These are phyloP conservation scores for Lepiota venenata DNA, from an alignment of 768 basidiomycete species.

Conservation along the genomic window DNA sequence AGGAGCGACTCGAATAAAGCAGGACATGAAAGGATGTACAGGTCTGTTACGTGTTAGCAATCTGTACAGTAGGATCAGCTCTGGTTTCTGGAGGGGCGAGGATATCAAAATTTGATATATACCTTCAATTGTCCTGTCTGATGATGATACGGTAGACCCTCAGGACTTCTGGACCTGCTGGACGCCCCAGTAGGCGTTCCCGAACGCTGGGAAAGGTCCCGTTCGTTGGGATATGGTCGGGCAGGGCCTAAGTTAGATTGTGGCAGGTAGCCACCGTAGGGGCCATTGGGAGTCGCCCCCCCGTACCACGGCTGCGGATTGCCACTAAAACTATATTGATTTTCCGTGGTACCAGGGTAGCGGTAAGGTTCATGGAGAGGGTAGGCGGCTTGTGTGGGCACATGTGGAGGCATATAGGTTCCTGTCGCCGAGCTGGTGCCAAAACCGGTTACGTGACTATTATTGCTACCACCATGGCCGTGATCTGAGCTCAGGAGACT, in stretches of 20 bases:
- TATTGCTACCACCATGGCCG: conserved; percentile 10
- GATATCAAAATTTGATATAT: not conserved
- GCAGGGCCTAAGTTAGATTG: not conserved
- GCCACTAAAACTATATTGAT: not conserved
- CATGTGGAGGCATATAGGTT: not conserved
- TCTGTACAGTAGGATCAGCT: not conserved
- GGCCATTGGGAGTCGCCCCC: not conserved
- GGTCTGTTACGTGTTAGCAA: conserved; percentile 2
- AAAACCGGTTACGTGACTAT: not conserved
- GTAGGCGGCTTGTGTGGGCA: not conserved
- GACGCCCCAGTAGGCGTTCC: not conserved
- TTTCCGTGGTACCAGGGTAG: conserved; percentile 1
- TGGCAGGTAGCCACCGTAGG: not conserved
- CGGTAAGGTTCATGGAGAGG: not conserved
- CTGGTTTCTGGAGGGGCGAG: not conserved
- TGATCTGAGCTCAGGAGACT: conserved; percentile 25
- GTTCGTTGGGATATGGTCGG: not conserved
- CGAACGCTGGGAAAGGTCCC: not conserved
- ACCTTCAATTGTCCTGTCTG: not conserved
- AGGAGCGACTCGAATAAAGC: conserved; percentile 1
- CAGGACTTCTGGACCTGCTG: not conserved
- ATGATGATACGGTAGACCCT: not conserved
- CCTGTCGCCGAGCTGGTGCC: not conserved
- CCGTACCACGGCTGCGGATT: not conserved
- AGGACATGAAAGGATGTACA: conserved; percentile 7